These are phyloP conservation scores for Paralagenidium karlingii DNA, from an alignment of 352 stramenopile species.

Conservation along the genomic window DNA sequence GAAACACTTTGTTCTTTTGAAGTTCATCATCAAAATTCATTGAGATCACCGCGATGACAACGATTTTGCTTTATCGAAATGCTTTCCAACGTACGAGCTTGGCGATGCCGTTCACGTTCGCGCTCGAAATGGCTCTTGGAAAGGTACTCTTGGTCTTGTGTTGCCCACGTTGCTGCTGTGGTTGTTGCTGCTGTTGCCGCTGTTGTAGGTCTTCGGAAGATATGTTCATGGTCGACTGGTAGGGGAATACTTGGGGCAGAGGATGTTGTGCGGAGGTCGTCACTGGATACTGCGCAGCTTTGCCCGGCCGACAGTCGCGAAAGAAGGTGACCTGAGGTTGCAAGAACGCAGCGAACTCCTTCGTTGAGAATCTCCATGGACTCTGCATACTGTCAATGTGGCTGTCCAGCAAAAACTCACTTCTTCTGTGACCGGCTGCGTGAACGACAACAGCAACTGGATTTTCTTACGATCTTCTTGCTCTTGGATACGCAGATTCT, in stretches of 20 bases:
- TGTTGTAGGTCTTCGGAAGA: slow-evolving; percentile 16
- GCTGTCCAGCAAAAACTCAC: slow-evolving; percentile 6
- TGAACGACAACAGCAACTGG: slow-evolving; percentile 68
- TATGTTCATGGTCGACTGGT: slow-evolving; percentile 69
- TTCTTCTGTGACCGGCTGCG: slow-evolving; percentile 69
- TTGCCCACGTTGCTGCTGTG: slow-evolving; percentile 8
- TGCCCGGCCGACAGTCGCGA: slow-evolving; percentile 47
- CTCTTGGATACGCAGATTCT: slow-evolving; percentile 59
- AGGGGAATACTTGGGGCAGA: slow-evolving; percentile 29
- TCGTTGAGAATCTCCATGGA: background rate
- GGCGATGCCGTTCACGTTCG: background rate
- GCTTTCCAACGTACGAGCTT: background rate
- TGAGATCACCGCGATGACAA: too few species aligned
- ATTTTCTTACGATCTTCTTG: slow-evolving; percentile 65
- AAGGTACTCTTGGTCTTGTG: slow-evolving; percentile 4
- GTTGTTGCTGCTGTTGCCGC: slow-evolving; percentile 1
- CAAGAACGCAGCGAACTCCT: background rate
- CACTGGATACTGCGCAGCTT: slow-evolving; percentile 33
- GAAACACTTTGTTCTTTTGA: slow-evolving; percentile 28
- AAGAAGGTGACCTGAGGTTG: slow-evolving; percentile 46
- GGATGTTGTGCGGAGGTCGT: slow-evolving; percentile 4
- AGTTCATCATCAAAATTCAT: slow-evolving; percentile 1
- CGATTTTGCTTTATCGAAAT: background rate
- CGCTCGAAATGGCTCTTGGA: background rate
- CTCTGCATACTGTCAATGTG: background rate